phyloP scores from a whole-genome alignment of 2,329 filamentous ascomycete genomes.

The Sclerotinia glacialis region DNA sequence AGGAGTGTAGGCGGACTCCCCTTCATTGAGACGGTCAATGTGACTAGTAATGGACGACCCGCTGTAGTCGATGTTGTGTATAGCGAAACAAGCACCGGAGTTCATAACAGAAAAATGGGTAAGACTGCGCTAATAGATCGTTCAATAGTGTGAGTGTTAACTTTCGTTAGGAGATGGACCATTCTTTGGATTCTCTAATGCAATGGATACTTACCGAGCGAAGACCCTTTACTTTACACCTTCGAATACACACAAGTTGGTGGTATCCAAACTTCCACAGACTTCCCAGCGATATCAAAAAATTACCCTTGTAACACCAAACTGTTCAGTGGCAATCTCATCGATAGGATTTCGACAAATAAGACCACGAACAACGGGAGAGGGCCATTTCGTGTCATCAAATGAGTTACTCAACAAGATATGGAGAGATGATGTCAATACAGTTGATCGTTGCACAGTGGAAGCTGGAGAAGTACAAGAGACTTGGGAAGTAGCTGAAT shows the following conservation, averaged over 20 bases:
- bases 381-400: constrained; percentile 29
- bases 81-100: constrained; percentile 30
- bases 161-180: constrained; percentile 30
- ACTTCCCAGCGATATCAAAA: constrained; percentile 31
- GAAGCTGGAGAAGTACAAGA: constrained; percentile 16
- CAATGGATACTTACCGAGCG: constrained; percentile 33
- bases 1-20: constrained; percentile 30
- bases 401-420: constrained; percentile 30
- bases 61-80: constrained; percentile 31
- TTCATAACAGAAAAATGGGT: constrained; percentile 25
- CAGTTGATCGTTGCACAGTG: constrained; percentile 10
- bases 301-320: constrained; percentile 28
- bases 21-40: constrained; percentile 25
- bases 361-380: constrained; percentile 23
- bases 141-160: constrained; percentile 7
- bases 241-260: constrained; percentile 19
- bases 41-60: constrained; percentile 22
- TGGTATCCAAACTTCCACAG: constrained; percentile 27
- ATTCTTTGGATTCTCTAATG: constrained; percentile 33
- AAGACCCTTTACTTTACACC: constrained; percentile 23
- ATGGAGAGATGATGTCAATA: constrained; percentile 28
- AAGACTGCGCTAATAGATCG: neutral
- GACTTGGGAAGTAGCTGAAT: constrained; percentile 6
- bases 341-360: constrained; percentile 27
- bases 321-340: constrained; percentile 28